phyloP scores from a whole-genome alignment of 192 early-diverging fungal genomes.

The Diversispora epigaea region DNA sequence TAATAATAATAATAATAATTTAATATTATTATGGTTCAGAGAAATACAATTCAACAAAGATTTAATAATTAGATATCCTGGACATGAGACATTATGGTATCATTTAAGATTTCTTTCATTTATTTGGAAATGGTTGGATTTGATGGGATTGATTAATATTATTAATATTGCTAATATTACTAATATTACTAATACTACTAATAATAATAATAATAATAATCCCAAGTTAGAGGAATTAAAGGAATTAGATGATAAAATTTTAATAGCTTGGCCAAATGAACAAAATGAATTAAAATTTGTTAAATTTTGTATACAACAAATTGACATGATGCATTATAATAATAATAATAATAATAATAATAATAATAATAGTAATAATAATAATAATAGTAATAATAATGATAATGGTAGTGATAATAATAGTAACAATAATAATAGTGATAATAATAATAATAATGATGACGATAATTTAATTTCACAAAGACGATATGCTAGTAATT shows the following conservation, averaged over 20 bases:
- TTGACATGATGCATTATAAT: not conserved
- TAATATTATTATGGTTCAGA: conserved; percentile 32
- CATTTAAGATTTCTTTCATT: conserved; percentile 49
- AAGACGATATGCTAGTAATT: not conserved
- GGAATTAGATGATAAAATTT: not conserved
- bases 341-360: no score
- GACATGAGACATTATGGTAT: conserved; percentile 55
- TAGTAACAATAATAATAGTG: not conserved
- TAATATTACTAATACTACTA: no score
- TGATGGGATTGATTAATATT: not conserved
- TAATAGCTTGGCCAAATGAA: not conserved
- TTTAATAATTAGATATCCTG: conserved; percentile 44
- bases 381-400: not conserved
- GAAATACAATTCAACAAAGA: conserved; percentile 36
- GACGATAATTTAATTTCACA: not conserved
- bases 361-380: not conserved
- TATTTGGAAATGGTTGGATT: conserved; percentile 37
- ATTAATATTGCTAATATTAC: no score
- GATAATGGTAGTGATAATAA: not conserved
- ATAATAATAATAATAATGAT: not conserved
- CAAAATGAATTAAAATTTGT: conserved; percentile 13
- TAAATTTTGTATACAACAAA: not conserved
- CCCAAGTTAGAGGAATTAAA: no score
- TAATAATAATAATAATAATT: not conserved
- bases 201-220: no score